Conservation (phyloP, 306 rosid genomes). For the Medicago lupulina region DNA sequence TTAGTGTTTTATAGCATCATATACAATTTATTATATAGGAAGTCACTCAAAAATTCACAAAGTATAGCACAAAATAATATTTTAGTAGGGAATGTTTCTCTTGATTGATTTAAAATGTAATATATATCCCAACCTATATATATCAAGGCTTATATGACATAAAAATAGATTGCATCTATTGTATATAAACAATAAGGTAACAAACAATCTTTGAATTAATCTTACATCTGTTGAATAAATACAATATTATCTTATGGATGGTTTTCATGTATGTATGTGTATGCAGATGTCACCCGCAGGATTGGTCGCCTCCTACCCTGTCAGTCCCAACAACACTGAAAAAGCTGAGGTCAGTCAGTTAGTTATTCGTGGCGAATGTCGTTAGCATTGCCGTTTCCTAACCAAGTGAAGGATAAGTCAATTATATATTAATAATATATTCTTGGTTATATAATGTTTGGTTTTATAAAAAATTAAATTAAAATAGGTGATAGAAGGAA, state of each 20-base stretch:
- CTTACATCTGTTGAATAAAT: background rate
- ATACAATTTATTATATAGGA: too few species aligned
- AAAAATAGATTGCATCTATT: too few species aligned
- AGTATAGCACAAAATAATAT: too few species aligned
- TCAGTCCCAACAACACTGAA: conserved; percentile 18
- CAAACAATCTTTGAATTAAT: too few species aligned
- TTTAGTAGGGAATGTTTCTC: too few species aligned
- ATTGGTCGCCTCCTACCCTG: conserved; percentile 19
- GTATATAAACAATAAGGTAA: too few species aligned
- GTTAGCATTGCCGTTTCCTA: background rate
- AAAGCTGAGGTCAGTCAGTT: conserved; percentile 42
- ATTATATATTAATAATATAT: background rate
- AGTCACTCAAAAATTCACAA: too few species aligned
- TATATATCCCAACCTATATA: too few species aligned
- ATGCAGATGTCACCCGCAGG: conserved; percentile 51
- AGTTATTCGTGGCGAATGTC: background rate
- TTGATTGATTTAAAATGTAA: too few species aligned
- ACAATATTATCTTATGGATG: background rate
- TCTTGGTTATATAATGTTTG: background rate
- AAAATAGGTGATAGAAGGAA: conserved; percentile 38
- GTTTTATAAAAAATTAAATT: background rate
- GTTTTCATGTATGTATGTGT: background rate
- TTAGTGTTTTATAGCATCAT: too few species aligned
- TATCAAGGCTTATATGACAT: too few species aligned
- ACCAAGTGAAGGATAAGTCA: background rate